Base-by-base conservation (phyloP, 2,329 filamentous ascomycete species). In the Allantophomopsis cytisporea region DNA sequence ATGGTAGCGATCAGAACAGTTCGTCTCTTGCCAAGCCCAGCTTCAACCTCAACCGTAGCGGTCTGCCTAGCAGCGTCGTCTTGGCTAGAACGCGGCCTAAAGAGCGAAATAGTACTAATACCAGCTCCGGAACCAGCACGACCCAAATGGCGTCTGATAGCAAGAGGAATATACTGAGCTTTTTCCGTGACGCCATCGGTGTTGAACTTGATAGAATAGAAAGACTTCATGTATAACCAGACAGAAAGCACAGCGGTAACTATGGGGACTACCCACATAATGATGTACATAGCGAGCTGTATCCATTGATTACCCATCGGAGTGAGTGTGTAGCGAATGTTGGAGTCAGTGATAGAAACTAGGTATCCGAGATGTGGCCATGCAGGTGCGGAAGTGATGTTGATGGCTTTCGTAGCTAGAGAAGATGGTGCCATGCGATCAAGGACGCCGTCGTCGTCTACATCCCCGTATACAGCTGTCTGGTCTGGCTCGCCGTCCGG, bases 1-100 rank as follows among this genome's bases (percentile, higher is more conserved):
- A 82, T 80, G 6, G 77, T 81, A 11, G 75, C 77, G 39, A 82
- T 78, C 16, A 82, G 64, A 2, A 80, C 70, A 23, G 68, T 79
- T n/a, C 71, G 61, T 35, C 62, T 52, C 17, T 32, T 36, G 12
- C 31, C 40, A 7, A 11, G 11, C 39, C 13, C 34, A 8, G 23
- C 21, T 14, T 28, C 39, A 2, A 41, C 44, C n/a, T 12, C 14
- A 7, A 31, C 8, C 4, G 23, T 16, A 14, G 18, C 14, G 13
- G 28, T 13, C 6, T 18, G 17, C 10, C 23, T 28, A 7, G n/a
- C 13, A 13, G 13, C 21, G 31, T 31, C 21, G 14, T n/a, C 18
- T 7, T 17, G 42, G 34, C 36, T 36, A 40, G 50, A 51, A 40
- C 48, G 48, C 37, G 45, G 41, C 35, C 47, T 48, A 42, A 59